These are phyloP conservation scores for Halteria grandinella DNA, from an alignment of 73 alveolate species.

Conservation along the genomic window DNA sequence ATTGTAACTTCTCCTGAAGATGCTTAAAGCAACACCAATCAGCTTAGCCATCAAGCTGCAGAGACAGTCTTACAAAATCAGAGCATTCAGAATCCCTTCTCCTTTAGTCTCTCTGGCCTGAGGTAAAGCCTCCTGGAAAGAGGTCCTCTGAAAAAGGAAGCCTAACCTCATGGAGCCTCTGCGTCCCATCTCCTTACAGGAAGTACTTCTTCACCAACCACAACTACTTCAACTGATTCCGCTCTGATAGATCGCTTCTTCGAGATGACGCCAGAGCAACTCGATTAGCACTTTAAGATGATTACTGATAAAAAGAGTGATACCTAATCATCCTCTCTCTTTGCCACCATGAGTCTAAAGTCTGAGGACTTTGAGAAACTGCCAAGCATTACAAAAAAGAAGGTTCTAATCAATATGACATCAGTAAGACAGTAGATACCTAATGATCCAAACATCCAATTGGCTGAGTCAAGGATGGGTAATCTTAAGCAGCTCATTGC, in stretches of 20 bases:
- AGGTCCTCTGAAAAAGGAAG: background rate
- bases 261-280: background rate
- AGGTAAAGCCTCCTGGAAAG: background rate
- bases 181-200: background rate
- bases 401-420: background rate
- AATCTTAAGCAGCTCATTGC: no score
- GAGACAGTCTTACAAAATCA: background rate
- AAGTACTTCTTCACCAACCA: no score
- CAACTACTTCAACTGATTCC: no score
- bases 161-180: background rate
- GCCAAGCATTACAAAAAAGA: background rate
- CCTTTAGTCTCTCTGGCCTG: background rate
- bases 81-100: background rate
- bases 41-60: background rate
- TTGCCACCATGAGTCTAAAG: background rate
- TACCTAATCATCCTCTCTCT: background rate
- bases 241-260: no score
- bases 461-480: no score
- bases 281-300: background rate
- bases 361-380: background rate
- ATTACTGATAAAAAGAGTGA: background rate
- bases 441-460: background rate
- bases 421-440: background rate
- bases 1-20: background rate
- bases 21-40: background rate